Evolutionary conservation across 768 basidiomycete species (phyloP), one percentile per base, ranked within the genome.

Genomic region (Clitopilus hobsonii): DNA sequence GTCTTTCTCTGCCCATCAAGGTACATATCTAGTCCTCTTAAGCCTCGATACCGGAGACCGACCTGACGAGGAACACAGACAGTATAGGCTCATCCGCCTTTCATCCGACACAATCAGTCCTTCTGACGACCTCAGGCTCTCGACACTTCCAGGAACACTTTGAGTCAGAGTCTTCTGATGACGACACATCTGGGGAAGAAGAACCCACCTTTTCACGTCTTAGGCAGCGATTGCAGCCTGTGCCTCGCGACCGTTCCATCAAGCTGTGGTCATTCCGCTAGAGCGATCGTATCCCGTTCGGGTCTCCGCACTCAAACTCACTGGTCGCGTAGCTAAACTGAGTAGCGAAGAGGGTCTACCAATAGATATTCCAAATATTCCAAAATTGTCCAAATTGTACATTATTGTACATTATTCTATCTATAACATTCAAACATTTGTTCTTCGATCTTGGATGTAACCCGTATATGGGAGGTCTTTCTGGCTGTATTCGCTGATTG

Each of bases 81-180:
- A 79, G 87, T 2, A 69, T 94, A 6, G 86, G 89, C 1, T 84
- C 86, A 1, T 83, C 89, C 1, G 69, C 80, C 0, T 89, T 94
- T 61, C 87, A 94, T 59, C 91, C 91, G 0, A 67, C 78, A 24
- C 71, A 73, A 8, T 71, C 91, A 0, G 51, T 73, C 2, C 60
- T 93, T 2, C 65, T 90, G 18, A 86, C 89, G 0, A 78, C 78
- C 1, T 87, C 91, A 0, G 93, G 93, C 1, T 92, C 93, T 5
- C 72, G 92, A n/a, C 83, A 88, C 66, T 89, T 89, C 61, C 68
- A 73, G 20, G 66, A 68, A 5, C 62, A 63, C n/a, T 59, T 63
- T 0, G 63, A 69, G 28, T 64, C 67, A 1, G 64, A 67, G 14
- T 63, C 60, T 4, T 65, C 64, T 1, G 71, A 65, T 6, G 58